Percentiles rank a stretch among this genome's conserved stretches.
phyloP scores from a whole-genome alignment of 208 protist species.

The Trypanosoma platydactyli region DNA sequence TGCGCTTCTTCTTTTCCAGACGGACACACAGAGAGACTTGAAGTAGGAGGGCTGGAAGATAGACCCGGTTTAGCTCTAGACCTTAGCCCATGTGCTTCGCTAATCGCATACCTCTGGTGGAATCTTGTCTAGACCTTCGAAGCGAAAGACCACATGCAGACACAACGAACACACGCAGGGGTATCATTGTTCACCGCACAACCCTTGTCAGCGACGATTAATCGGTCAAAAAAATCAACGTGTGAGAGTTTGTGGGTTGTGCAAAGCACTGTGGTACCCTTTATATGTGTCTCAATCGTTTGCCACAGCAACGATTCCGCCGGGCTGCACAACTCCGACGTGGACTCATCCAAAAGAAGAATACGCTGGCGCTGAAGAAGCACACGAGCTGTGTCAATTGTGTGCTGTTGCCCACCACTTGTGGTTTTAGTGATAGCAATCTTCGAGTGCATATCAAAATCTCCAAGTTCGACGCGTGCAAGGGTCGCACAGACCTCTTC shows the following conservation, averaged over 20 bases:
- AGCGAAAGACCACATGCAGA: conserved; percentile 20
- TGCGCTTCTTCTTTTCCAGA: too few species aligned
- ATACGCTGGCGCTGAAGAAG: conserved; percentile 22
- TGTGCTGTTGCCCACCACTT: conserved; percentile 25
- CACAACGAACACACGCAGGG: conserved; percentile 15
- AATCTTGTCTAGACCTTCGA: neutral
- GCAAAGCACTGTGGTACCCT: conserved; percentile 27
- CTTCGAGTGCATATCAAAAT: conserved; percentile 14
- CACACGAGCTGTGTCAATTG: conserved; percentile 29
- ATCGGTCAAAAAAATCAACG: conserved; percentile 36
- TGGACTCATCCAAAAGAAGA: conserved; percentile 34
- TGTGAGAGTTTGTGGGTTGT: conserved; percentile 33
- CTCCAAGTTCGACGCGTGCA: conserved; percentile 14
- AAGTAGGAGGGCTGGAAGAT: too few species aligned
- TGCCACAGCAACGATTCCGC: conserved; percentile 24
- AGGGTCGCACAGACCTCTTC: conserved; percentile 21
- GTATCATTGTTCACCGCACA: conserved; percentile 24
- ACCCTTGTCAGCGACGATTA: conserved; percentile 33
- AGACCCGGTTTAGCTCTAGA: too few species aligned
- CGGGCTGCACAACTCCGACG: conserved; percentile 13
- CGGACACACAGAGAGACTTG: too few species aligned
- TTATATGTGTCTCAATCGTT: conserved; percentile 11
- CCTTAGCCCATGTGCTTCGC: neutral
- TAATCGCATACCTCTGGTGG: neutral
- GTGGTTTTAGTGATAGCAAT: conserved; percentile 12